Base-by-base conservation (phyloP, 192 early-diverging fungal species). In the Thamnidium elegans region DNA sequence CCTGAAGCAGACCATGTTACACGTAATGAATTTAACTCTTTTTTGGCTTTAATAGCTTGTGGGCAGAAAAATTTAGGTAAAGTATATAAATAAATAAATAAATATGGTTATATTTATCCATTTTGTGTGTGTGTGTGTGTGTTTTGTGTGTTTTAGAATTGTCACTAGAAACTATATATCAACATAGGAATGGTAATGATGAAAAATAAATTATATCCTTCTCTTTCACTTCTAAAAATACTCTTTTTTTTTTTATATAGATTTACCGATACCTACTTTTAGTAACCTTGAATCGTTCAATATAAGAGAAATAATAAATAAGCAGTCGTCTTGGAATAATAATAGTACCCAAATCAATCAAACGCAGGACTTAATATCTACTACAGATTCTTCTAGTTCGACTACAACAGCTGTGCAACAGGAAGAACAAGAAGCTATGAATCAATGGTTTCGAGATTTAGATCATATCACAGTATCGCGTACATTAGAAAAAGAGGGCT, bases 51-150 rank as follows among this genome's bases (percentile, higher is more conserved):
- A 53, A 69, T 82, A 4, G 90, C 84, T 8, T 73, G 89, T 65
- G 87, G 89, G 4, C 90, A 92, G 67, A 90, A 92, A 71, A 86
- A 92, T 76, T 88, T 92, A 86, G 76, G 79, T 80, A 77, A 69
- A 39, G 14, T 34, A 20, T 51, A 19, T 8, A 34, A 13, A 30
- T 14, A 31, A n/a, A 32, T 11, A 14, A 36, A 19, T 19, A 30
- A 39, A 3, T 13, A 7, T 20, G 44, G 6, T 3, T 3, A 31
- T 36, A 44, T 44, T 7, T 43, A 14, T 42, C 6, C 14, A 8
- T 14, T 10, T 3, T 45, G 55, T n/a, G n/a, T n/a, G n/a, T n/a
- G n/a, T n/a, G n/a, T n/a, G n/a, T n/a, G n/a, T n/a, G n/a, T 62
- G 6, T 46, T 66, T 39, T 45, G 31, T 63, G 26, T 26, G 26